Conservation (phyloP, 495 filamentous ascomycete species). For the Thozetella sp. region DNA sequence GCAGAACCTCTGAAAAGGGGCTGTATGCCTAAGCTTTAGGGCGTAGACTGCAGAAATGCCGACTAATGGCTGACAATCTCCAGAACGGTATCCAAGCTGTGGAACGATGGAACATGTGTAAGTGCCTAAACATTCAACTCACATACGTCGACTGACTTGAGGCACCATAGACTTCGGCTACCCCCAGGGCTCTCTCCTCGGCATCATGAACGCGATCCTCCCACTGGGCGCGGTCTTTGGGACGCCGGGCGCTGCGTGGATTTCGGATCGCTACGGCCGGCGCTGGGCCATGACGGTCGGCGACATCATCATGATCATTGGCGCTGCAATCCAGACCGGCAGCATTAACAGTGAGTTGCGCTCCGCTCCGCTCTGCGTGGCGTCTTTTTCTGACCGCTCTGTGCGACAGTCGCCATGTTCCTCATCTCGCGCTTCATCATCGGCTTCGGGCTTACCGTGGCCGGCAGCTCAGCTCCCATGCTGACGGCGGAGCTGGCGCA, state of each 20-base stretch:
- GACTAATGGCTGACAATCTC: neutral
- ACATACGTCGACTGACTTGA: no score
- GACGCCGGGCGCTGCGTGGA: neutral
- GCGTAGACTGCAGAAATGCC: neutral
- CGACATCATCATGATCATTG: conserved; percentile 56
- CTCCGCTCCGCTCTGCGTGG: no score
- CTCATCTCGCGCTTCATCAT: conserved; percentile 39
- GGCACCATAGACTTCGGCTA: neutral
- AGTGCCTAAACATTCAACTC: no score
- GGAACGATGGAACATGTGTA: no score
- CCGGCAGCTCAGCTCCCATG: conserved; percentile 55
- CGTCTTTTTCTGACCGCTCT: no score
- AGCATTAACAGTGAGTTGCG: conserved; percentile 26
- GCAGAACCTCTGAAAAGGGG: neutral
- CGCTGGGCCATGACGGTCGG: conserved; percentile 56
- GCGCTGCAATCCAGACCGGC: conserved; percentile 50
- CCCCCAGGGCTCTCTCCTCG: neutral
- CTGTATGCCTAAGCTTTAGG: neutral
- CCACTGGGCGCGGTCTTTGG: neutral
- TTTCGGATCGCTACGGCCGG: conserved; percentile 54
- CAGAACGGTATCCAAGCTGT: neutral
- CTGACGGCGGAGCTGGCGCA: conserved; percentile 63
- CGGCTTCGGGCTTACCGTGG: conserved; percentile 51
- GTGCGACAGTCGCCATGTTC: conserved; percentile 13
- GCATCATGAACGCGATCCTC: neutral